Percentiles rank a stretch among this genome's conserved stretches.
Evolutionary conservation across 2,329 filamentous ascomycete species (phyloP).

Genomic region (Fusarium tuaranense): DNA sequence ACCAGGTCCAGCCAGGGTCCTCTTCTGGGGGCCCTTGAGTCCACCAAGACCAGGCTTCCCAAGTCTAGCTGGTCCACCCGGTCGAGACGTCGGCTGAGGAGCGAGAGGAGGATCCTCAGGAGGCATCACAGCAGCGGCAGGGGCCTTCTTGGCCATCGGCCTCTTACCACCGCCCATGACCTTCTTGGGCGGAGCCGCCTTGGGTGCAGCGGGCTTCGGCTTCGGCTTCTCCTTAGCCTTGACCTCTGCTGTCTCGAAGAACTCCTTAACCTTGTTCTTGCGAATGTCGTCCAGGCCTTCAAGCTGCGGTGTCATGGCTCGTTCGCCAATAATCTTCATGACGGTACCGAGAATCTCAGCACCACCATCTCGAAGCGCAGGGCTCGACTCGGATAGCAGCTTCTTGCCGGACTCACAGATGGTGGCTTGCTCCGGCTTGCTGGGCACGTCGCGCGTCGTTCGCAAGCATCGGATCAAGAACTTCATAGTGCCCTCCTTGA

Average conservation of each 20-base stretch:
- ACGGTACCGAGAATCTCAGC: constrained; percentile 92
- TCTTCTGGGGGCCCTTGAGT: constrained; percentile 71
- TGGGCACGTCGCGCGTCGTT: constrained; percentile 84
- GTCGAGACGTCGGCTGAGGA: constrained; percentile 68
- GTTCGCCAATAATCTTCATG: constrained; percentile 99
- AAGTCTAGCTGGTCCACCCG: constrained; percentile 60
- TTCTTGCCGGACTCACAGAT: constrained; percentile 94
- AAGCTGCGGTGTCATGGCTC: constrained; percentile 92
- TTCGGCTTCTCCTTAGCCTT: constrained; percentile 80
- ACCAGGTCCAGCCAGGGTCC: constrained; percentile 61
- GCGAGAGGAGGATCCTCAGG: constrained; percentile 66
- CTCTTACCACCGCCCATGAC: constrained; percentile 57
- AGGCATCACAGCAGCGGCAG: constrained; percentile 52
- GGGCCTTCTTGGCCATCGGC: constrained; percentile 59
- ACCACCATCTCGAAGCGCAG: constrained; percentile 86
- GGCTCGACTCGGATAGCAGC: constrained; percentile 88
- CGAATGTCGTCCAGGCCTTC: constrained; percentile 95
- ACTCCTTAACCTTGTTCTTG: constrained; percentile 96
- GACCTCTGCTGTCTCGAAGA: constrained; percentile 71
- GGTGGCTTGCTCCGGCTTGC: constrained; percentile 83
- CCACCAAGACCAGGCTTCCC: constrained; percentile 67
- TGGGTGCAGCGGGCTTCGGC: constrained; percentile 70
- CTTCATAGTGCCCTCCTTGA: constrained; percentile 94
- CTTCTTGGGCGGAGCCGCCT: constrained; percentile 64
- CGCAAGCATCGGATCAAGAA: constrained; percentile 92